Conservation (phyloP, 148 eudicot genomes). For the Hydrangea macrophylla region DNA sequence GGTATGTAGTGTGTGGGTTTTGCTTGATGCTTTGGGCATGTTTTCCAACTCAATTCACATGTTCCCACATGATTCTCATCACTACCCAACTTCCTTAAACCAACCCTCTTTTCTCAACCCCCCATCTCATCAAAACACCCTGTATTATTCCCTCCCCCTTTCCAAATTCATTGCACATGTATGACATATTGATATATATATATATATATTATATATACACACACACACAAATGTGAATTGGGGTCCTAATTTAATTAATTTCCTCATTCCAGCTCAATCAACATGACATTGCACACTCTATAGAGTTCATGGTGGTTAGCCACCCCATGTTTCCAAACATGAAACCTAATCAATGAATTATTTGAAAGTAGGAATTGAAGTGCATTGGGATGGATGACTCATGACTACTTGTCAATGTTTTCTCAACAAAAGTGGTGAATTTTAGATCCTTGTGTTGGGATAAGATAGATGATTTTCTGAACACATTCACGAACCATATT, state of each 20-base stretch:
- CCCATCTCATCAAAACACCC: conserved; percentile 36
- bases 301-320: conserved; percentile 4
- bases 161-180: conserved; percentile 53
- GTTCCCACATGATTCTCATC: conserved; percentile 50
- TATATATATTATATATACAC: no score
- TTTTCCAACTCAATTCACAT: conserved; percentile 49
- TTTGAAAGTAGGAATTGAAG: not conserved
- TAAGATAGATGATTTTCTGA: not conserved
- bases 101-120: conserved; percentile 2
- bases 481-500: conserved; percentile 5
- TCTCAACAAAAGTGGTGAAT: conserved; percentile 19
- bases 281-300: no score
- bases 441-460: conserved; percentile 17
- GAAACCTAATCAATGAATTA: conserved; percentile 8
- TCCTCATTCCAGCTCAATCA: conserved; percentile 14
- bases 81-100: conserved; percentile 5
- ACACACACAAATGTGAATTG: not conserved
- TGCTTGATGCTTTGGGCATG: conserved; percentile 36
- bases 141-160: conserved; percentile 50
- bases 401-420: conserved; percentile 19
- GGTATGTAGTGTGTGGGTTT: no score
- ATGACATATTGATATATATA: no score
- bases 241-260: not conserved
- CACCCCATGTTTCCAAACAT: conserved; percentile 13
- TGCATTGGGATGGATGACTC: not conserved